Evolutionary conservation across 139 green algal species (phyloP).

Genomic region (Closterium sp.): DNA sequence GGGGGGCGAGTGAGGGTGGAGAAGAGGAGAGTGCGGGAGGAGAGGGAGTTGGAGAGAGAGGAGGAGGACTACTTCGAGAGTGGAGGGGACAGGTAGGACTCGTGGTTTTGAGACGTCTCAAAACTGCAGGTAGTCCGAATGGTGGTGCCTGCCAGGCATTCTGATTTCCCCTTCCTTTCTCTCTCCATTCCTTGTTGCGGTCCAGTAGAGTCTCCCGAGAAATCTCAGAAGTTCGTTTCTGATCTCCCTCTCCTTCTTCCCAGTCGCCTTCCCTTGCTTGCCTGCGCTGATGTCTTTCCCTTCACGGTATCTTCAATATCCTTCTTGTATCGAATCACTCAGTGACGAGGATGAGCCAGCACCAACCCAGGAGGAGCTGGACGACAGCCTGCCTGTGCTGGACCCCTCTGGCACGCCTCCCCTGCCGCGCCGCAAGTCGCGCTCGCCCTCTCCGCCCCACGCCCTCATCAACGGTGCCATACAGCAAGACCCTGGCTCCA

Average conservation of each 20-base stretch:
- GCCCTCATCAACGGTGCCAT: too few species aligned
- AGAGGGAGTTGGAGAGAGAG: constrained; percentile 21
- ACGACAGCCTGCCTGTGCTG: background rate
- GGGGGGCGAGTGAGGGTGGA: constrained; percentile 7
- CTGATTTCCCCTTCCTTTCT: background rate
- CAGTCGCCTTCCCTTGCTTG: too few species aligned
- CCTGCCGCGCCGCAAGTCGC: background rate
- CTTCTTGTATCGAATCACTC: background rate
- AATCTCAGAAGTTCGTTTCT: too few species aligned
- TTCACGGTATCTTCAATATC: too few species aligned
- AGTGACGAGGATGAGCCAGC: background rate
- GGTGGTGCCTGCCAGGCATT: background rate
- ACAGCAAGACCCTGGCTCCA: background rate
- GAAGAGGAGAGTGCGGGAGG: constrained; percentile 4
- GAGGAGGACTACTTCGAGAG: constrained; percentile 33
- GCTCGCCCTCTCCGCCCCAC: background rate
- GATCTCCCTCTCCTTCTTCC: too few species aligned
- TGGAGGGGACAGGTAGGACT: constrained; percentile 21
- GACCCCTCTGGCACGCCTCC: background rate
- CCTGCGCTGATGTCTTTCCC: background rate
- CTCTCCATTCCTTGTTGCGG: background rate
- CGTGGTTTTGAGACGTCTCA: too few species aligned
- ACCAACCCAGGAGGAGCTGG: background rate
- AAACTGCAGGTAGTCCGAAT: too few species aligned
- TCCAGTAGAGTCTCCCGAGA: too few species aligned